Evolutionary conservation across 2,329 filamentous ascomycete species (phyloP).

Genomic region (Aspergillus chevalieri): DNA sequence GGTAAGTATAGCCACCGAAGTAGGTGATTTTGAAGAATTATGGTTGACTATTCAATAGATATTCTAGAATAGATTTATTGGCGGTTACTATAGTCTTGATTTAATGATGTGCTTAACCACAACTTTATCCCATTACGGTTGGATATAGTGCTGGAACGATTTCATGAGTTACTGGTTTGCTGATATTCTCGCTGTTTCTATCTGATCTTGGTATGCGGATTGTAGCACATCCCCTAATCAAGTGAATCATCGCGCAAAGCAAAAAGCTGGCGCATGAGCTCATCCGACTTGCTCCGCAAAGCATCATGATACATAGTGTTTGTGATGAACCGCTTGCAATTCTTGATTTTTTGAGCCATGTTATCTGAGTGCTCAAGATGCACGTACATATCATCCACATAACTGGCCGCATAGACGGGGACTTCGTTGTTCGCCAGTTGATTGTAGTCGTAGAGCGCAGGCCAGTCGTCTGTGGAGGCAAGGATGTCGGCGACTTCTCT

Average conservation of each 20-base stretch:
- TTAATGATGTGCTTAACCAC: background rate
- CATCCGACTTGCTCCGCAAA: constrained; percentile 64
- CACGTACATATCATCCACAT: constrained; percentile 88
- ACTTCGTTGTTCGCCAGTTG: constrained; percentile 71
- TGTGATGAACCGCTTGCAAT: constrained; percentile 74
- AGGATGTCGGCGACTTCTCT: constrained; percentile 64
- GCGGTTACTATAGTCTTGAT: background rate
- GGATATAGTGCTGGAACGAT: constrained; percentile 1
- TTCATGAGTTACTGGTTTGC: background rate
- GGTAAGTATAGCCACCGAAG: constrained; percentile 43
- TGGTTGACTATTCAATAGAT: constrained; percentile 13
- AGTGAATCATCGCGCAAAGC: constrained; percentile 65
- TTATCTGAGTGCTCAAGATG: constrained; percentile 67
- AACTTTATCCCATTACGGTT: background rate
- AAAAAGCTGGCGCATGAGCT: constrained; percentile 72
- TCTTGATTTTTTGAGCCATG: constrained; percentile 68
- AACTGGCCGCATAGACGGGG: constrained; percentile 79
- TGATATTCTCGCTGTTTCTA: constrained; percentile 5
- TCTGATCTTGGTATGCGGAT: background rate
- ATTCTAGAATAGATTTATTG: constrained; percentile 5
- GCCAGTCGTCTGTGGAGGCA: constrained; percentile 65
- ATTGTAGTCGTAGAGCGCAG: constrained; percentile 65
- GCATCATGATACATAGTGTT: constrained; percentile 86
- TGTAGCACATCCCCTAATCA: constrained; percentile 37
- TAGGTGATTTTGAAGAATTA: background rate